Conservation (phyloP, 1,284 basidiomycete genomes). For the Schizopora paradoxa region DNA sequence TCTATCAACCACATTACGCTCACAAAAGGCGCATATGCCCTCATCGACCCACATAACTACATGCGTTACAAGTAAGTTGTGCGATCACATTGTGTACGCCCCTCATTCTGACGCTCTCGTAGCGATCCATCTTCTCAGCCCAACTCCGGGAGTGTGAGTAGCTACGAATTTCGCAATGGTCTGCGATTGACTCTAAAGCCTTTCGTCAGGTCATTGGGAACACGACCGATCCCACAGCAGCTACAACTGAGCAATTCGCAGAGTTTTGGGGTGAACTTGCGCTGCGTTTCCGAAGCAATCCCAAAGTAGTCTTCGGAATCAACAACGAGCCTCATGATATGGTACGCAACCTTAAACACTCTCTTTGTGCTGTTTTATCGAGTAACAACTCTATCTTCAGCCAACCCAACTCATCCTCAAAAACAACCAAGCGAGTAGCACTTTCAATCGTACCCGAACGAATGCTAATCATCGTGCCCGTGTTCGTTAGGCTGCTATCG, state of each 20-base stretch:
- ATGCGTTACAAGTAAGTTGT: constrained; percentile 40
- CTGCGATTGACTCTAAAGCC: neutral
- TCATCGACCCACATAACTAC: constrained; percentile 44
- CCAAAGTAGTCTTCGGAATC: constrained; percentile 22
- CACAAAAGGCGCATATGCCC: constrained; percentile 37
- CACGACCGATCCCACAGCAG: constrained; percentile 37
- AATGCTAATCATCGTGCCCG: neutral
- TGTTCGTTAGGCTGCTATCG: constrained; percentile 31
- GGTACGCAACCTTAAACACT: constrained; percentile 23
- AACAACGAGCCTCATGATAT: constrained; percentile 42
- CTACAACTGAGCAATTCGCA: constrained; percentile 31
- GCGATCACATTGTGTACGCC: neutral
- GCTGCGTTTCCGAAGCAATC: constrained; percentile 20
- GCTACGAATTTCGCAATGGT: neutral
- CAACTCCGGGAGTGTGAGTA: constrained; percentile 36
- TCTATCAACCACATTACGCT: constrained; percentile 40
- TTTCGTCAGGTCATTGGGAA: constrained; percentile 44
- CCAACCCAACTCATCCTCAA: constrained; percentile 35
- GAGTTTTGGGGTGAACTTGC: constrained; percentile 23
- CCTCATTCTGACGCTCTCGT: neutral
- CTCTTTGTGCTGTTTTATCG: no score
- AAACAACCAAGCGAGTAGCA: constrained; percentile 34
- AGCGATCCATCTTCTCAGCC: constrained; percentile 42
- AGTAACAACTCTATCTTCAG: constrained; percentile 25
- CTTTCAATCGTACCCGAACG: neutral